Percentiles rank a stretch among this genome's conserved stretches.
phyloP scores from a whole-genome alignment of 495 filamentous ascomycete genomes.

The Ramalina peruviana region DNA sequence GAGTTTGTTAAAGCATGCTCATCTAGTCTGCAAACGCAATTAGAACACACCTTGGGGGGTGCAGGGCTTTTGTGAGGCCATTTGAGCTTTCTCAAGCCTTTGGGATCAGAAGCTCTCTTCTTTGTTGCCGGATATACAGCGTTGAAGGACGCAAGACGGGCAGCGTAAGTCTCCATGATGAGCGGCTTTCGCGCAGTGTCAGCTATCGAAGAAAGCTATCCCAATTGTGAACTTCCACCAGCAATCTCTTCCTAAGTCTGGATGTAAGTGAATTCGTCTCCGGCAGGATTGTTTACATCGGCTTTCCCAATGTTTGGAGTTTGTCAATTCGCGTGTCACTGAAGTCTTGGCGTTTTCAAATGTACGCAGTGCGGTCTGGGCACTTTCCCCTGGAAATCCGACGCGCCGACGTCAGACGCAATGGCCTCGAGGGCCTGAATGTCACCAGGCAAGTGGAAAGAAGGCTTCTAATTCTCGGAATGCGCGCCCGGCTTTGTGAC shows the following conservation, averaged over 20 bases:
- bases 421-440: too few relatives aligned
- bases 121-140: conserved; percentile 42
- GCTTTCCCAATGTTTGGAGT: neutral
- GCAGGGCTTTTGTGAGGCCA: conserved; percentile 66
- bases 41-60: conserved; percentile 45
- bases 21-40: neutral
- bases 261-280: too few relatives aligned
- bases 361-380: neutral
- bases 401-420: too few relatives aligned
- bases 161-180: conserved; percentile 47
- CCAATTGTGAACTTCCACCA: too few relatives aligned
- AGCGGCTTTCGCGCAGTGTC: neutral
- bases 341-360: neutral
- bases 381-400: neutral
- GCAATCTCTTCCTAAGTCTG: too few relatives aligned
- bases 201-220: too few relatives aligned
- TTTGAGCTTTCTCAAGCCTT: conserved; percentile 43
- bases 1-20: conserved; percentile 5
- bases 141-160: conserved; percentile 65
- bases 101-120: conserved; percentile 52
- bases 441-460: too few relatives aligned
- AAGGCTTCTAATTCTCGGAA: too few relatives aligned
- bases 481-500: too few relatives aligned
- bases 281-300: neutral
- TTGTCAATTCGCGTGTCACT: neutral